Evolutionary conservation across 306 rosid genomes (phyloP).

Genomic region (Casuarina glauca): DNA sequence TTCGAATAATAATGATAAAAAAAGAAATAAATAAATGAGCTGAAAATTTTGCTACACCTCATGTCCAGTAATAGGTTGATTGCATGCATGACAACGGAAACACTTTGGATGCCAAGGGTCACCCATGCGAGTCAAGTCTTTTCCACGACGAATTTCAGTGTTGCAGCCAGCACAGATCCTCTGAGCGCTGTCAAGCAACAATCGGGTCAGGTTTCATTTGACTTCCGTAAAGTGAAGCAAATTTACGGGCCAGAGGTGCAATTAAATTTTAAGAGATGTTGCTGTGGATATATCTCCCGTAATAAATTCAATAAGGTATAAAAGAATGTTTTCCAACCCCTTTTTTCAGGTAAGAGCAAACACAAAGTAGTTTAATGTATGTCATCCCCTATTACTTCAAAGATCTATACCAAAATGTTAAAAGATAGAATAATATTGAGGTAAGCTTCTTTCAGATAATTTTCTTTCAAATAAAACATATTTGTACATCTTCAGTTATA

Average conservation of each 20-base stretch:
- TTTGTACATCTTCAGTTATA: background rate
- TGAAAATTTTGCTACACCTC: conserved; percentile 51
- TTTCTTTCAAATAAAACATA: background rate
- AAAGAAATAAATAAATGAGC: background rate
- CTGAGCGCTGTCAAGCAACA: conserved; percentile 30
- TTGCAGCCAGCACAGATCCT: conserved; percentile 96
- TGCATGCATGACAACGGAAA: conserved; percentile 74
- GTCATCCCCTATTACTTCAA: background rate
- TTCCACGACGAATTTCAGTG: conserved; percentile 66
- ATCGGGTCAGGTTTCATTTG: conserved; percentile 20
- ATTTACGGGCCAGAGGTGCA: background rate
- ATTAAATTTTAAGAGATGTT: conserved; percentile 1
- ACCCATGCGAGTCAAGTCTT: conserved; percentile 75
- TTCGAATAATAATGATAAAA: conserved; percentile 7
- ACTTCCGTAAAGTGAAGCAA: conserved; percentile 1
- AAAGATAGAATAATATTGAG: background rate
- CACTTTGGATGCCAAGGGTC: conserved; percentile 94
- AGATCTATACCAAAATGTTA: background rate
- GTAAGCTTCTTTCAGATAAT: background rate
- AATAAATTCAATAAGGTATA: background rate
- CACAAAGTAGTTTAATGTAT: background rate
- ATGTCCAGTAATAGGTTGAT: conserved; percentile 78
- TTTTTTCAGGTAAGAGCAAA: background rate
- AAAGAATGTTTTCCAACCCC: background rate
- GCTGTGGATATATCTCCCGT: background rate